Evolutionary conservation across 495 filamentous ascomycete species (phyloP).

Genomic region (Tuber melanosporum): DNA sequence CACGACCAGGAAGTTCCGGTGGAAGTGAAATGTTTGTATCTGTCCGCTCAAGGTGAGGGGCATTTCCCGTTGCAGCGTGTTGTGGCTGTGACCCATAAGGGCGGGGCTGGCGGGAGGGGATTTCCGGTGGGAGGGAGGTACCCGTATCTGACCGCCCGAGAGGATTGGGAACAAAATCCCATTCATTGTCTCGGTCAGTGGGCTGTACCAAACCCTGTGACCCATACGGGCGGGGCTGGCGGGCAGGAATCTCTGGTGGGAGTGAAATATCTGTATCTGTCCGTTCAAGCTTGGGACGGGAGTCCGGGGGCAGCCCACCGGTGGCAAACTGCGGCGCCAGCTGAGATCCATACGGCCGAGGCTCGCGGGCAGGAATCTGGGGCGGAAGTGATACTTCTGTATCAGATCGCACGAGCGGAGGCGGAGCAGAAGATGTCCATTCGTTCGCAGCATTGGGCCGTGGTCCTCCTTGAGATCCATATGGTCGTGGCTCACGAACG

Average conservation of each 20-base stretch:
- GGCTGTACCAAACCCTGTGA: neutral
- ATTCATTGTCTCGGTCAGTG: neutral
- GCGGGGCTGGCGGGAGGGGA: neutral
- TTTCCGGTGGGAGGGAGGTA: neutral
- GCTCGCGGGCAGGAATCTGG: neutral
- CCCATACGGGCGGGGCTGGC: neutral
- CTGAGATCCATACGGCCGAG: neutral
- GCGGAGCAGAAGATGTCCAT: neutral
- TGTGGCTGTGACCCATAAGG: neutral
- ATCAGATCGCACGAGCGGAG: slow-evolving; percentile 2
- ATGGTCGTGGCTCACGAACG: neutral
- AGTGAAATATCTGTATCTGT: neutral
- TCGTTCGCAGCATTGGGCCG: neutral
- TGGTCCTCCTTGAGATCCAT: neutral
- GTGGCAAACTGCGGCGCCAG: neutral
- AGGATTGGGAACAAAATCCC: neutral
- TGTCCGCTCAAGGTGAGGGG: neutral
- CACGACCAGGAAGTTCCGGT: neutral
- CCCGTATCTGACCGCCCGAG: neutral
- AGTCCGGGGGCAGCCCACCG: neutral
- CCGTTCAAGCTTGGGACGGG: neutral
- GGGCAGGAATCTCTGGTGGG: neutral
- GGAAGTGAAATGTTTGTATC: neutral
- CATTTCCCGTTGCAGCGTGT: neutral
- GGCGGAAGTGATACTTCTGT: neutral